phyloP scores from a whole-genome alignment of 2,329 filamentous ascomycete species.

The Xylariaceae sp. region DNA sequence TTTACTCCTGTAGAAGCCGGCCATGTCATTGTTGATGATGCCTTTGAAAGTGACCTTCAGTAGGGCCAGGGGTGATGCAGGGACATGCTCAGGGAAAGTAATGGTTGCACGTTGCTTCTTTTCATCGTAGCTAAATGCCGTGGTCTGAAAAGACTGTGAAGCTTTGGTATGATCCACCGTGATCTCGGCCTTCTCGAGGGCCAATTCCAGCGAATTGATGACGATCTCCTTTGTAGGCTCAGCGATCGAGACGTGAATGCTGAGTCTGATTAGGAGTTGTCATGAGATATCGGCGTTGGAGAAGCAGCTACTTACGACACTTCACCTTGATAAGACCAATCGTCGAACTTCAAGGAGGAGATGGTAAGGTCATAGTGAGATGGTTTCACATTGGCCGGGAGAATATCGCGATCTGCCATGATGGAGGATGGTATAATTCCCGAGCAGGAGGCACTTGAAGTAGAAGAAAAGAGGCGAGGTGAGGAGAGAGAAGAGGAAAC shows the following conservation, averaged over 20 bases:
- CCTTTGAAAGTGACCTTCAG: constrained; percentile 75
- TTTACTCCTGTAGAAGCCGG: constrained; percentile 89
- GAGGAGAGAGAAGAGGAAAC: constrained; percentile 6
- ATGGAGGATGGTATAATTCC: constrained; percentile 35
- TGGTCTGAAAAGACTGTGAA: constrained; percentile 57
- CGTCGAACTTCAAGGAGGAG: constrained; percentile 72
- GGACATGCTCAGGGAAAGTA: constrained; percentile 69
- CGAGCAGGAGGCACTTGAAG: constrained; percentile 25
- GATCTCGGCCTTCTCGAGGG: constrained; percentile 65
- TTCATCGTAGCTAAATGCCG: constrained; percentile 74
- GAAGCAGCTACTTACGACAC: constrained; percentile 53
- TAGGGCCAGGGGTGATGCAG: constrained; percentile 62
- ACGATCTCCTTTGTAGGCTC: constrained; percentile 73
- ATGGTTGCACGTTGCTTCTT: constrained; percentile 82
- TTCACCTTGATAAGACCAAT: constrained; percentile 76
- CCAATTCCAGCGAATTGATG: constrained; percentile 82
- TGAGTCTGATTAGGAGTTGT: constrained; percentile 28
- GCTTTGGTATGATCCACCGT: constrained; percentile 56
- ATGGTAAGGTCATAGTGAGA: constrained; percentile 83
- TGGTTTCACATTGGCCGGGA: constrained; percentile 69
- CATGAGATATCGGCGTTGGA: not conserved
- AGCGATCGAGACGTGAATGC: constrained; percentile 72
- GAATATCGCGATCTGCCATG: constrained; percentile 61
- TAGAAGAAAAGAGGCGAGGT: constrained; percentile 26
- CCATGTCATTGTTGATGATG: constrained; percentile 85